Conservation (phyloP, 1,284 basidiomycete species). For the Tilletiopsis washingtonensis region DNA sequence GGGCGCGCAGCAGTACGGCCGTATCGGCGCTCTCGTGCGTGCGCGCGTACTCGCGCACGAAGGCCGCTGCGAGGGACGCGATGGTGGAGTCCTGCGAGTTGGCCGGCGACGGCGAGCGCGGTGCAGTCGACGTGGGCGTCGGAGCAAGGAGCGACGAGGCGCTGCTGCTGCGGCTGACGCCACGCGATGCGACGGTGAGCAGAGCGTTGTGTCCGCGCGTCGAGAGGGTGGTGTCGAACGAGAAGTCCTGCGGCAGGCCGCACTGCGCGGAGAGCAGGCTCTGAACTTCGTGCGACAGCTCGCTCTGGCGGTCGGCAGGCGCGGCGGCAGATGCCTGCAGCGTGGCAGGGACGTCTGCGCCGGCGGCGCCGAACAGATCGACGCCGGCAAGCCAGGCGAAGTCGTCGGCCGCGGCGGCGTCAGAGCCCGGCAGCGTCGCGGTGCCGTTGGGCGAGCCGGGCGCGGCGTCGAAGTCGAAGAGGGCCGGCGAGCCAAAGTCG, state of each 20-base stretch:
- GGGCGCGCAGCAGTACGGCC: constrained; percentile 2
- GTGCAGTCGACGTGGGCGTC: too few species aligned
- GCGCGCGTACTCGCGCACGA: constrained; percentile 8
- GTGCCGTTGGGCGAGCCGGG: not conserved
- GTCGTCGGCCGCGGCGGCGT: too few species aligned
- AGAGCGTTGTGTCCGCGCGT: not conserved
- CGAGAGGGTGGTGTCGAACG: not conserved
- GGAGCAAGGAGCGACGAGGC: not conserved
- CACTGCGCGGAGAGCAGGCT: too few species aligned
- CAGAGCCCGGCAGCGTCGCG: too few species aligned
- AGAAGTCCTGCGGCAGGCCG: too few species aligned
- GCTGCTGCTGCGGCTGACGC: too few species aligned
- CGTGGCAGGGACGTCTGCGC: not conserved
- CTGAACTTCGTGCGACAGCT: too few species aligned
- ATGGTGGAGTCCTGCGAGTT: not conserved
- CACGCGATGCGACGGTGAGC: not conserved
- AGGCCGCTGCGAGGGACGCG: not conserved
- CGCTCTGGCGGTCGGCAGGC: not conserved
- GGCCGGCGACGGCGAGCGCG: not conserved
- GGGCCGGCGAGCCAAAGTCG: constrained; percentile 2
- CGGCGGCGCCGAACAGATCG: not conserved
- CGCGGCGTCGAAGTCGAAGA: not conserved
- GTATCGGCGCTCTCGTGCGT: not conserved
- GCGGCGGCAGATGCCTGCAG: not conserved
- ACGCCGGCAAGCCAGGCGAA: not conserved